Evolutionary conservation across 2,329 filamentous ascomycete genomes (phyloP).

Genomic region (Colletotrichum horii): DNA sequence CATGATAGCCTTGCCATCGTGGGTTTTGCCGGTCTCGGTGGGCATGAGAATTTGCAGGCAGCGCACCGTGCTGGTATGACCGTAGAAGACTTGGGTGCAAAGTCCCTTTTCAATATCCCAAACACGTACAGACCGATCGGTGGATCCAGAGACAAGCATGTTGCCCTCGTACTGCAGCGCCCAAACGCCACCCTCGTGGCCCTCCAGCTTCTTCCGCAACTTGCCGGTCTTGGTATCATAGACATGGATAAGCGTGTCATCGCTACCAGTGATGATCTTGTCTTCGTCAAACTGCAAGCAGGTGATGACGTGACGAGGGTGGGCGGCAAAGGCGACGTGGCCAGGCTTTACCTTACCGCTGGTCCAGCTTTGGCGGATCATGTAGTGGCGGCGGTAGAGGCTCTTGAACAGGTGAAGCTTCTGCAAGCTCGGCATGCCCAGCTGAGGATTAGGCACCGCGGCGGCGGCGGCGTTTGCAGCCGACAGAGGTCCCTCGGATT

Average conservation of each 20-base stretch:
- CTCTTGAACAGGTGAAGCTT: constrained; percentile 95
- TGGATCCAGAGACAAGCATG: constrained; percentile 92
- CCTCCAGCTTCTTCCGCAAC: constrained; percentile 81
- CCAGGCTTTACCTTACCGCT: constrained; percentile 81
- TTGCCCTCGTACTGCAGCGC: constrained; percentile 96
- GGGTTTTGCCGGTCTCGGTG: constrained; percentile 72
- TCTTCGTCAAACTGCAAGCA: constrained; percentile 97
- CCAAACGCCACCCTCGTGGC: constrained; percentile 98
- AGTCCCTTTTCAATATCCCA: constrained; percentile 96
- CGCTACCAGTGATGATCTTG: constrained; percentile 96
- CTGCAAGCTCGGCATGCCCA: constrained; percentile 79
- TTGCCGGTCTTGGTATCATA: constrained; percentile 97
- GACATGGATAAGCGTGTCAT: constrained; percentile 96
- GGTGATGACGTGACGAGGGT: constrained; percentile 95
- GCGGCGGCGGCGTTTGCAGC: constrained; percentile 84
- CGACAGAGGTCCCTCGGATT: constrained; percentile 83
- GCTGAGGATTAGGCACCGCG: constrained; percentile 80
- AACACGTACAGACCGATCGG: constrained; percentile 96
- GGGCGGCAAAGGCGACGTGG: constrained; percentile 95
- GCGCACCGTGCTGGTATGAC: constrained; percentile 95
- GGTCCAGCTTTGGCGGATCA: constrained; percentile 93
- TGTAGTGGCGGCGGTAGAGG: constrained; percentile 88
- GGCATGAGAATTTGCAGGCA: constrained; percentile 95
- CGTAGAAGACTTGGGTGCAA: constrained; percentile 95
- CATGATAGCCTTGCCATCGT: constrained; percentile 79